Evolutionary conservation across 768 basidiomycete species (phyloP), one percentile per base, ranked within the genome.

Genomic region (Tulasnella sp.): DNA sequence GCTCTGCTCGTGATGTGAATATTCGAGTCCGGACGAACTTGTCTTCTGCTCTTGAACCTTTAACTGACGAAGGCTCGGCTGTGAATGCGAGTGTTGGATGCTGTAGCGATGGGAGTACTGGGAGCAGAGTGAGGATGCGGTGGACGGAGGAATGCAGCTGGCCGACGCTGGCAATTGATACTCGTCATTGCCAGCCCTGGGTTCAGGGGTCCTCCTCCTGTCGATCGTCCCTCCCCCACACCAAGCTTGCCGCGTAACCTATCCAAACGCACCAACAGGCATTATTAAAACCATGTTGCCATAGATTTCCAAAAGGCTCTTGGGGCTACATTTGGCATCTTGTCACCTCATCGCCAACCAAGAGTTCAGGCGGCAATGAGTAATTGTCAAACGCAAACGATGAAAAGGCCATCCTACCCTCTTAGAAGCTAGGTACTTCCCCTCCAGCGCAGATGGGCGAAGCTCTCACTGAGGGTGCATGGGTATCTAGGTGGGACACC

Each of bases 161-260:
- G 62, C 12, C 62, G 34, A 68, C 62, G 62, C 36, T 36, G 62
- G 34, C 31, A 68, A 16, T 36, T n/a, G n/a, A n/a, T n/a, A n/a
- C 44, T n/a, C 52, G 52, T 68, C 62, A 68, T 68, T 34, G 34
- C 34, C 31, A 12, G 7, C 62, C 62, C 62, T 68, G 62, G 62
- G 62, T 68, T 68, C 62, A 68, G 62, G 62, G 62, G n/a, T n/a
- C n/a, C 62, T 68, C 31, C 62, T 68, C 62, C 62, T 68, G 62
- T 36, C 62, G 62, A 68, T 68, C 62, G 62, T 68, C 62, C 18
- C 62, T 68, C 62, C 62, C 62, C 62, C 62, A 68, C 62, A 34
- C 4, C 62, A 34, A 52, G 24, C 44, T 44, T 3, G 16, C 16
- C 44, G 16, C 44, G 16, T 18, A 1, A 44, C 12, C 44, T 18